A percentile compares a stretch with the other conserved stretches of the same genome.
These are phyloP conservation scores for Melanogaster broomeanus DNA, from an alignment of 768 basidiomycete species.

Conservation along the genomic window DNA sequence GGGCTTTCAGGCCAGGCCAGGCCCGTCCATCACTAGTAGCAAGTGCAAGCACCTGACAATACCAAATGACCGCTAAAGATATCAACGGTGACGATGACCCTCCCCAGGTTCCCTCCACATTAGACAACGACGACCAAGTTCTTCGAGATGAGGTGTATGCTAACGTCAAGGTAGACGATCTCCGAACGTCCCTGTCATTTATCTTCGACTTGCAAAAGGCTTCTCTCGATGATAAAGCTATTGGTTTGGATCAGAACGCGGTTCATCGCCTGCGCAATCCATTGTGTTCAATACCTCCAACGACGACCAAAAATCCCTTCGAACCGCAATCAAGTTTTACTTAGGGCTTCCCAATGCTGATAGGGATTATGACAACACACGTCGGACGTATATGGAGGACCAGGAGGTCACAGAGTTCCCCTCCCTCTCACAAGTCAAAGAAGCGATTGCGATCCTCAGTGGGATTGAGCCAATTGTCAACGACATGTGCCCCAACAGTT, in stretches of 20 bases:
- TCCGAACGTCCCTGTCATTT: neutral
- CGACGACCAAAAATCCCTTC: neutral
- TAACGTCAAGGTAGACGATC: neutral
- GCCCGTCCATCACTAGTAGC: no score
- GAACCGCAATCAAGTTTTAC: neutral
- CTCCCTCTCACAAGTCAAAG: constrained; percentile 1
- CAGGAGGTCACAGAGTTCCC: neutral
- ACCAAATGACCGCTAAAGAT: no score
- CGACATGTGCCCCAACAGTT: constrained; percentile 15
- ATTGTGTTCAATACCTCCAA: no score
- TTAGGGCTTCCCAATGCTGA: neutral
- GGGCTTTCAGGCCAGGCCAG: no score
- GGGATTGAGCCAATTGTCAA: neutral
- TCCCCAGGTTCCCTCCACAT: no score
- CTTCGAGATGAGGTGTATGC: neutral
- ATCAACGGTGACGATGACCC: no score
- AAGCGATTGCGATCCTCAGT: constrained; percentile 1
- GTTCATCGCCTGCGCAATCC: neutral
- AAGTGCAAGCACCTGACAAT: no score
- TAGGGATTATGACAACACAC: neutral
- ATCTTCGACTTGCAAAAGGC: neutral
- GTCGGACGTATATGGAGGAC: neutral
- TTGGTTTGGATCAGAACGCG: neutral
- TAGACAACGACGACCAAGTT: no score
- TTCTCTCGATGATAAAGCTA: neutral